Evolutionary conservation across 768 basidiomycete genomes (phyloP).

Genomic region (Coprinellus aureogranulatus): DNA sequence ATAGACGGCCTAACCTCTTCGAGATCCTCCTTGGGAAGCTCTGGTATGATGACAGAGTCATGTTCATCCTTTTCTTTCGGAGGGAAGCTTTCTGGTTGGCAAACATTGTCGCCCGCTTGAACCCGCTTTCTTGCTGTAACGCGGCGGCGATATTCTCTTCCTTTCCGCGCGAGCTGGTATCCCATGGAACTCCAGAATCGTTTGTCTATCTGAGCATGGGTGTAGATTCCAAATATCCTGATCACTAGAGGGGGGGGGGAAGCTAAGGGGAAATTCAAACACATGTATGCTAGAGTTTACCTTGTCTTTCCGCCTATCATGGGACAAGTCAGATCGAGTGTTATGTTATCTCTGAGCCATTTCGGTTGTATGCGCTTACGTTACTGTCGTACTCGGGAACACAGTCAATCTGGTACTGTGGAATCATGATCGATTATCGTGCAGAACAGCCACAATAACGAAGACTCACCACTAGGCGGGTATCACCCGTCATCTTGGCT

Average conservation of each 20-base stretch:
- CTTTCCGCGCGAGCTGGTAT: constrained; percentile 33
- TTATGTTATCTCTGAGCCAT: too few species aligned
- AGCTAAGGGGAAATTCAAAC: background rate
- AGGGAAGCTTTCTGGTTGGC: constrained; percentile 51
- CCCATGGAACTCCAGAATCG: constrained; percentile 39
- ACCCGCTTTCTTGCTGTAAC: constrained; percentile 44
- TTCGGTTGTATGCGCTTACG: constrained; percentile 18
- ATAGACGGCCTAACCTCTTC: too few species aligned
- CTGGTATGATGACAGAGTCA: constrained; percentile 20
- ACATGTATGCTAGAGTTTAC: background rate
- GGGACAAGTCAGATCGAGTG: background rate
- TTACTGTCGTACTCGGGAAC: constrained; percentile 33
- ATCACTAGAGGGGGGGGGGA: constrained; percentile 33
- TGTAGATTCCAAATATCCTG: constrained; percentile 38
- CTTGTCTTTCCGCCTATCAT: background rate
- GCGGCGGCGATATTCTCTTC: constrained; percentile 47
- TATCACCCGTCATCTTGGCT: constrained; percentile 60
- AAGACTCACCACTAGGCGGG: constrained; percentile 46
- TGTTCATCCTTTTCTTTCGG: constrained; percentile 24
- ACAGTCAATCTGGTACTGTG: constrained; percentile 51
- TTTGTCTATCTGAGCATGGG: constrained; percentile 37
- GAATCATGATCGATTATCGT: too few species aligned
- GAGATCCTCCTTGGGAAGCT: constrained; percentile 42
- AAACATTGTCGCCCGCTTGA: constrained; percentile 33
- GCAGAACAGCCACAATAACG: background rate